Evolutionary conservation across 768 basidiomycete genomes (phyloP), one percentile per base, ranked within the genome.

Genomic region (Auricularia auricula-judae): DNA sequence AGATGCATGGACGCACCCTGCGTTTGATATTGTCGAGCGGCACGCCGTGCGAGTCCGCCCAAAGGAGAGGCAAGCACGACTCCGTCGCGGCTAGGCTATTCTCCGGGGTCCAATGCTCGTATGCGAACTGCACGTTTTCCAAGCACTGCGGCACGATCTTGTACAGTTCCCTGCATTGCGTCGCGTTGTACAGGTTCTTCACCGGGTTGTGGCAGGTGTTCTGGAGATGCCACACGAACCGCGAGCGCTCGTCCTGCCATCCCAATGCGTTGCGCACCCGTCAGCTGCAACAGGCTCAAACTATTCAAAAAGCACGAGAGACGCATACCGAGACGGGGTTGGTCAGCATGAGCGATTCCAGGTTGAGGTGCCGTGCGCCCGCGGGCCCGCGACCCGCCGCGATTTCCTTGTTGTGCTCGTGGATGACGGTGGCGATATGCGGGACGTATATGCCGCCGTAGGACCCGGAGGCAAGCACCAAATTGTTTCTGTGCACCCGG

Each of bases 371-470:
- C 7, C 66, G 62, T 8, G 70, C 68, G 21, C 69, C 71, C n/a
- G 67, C 65, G 3, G 62, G 62, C 3, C 70, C 70, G 5, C 62
- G 64, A 4, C 71, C 69, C 2, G 34, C 56, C 1, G 65, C 70
- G 23, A 75, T 36, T 14, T 68, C 70, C 11, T 66, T 66, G 66
- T 77, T 77, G 36, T 73, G 68, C 65, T 71, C 70, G 63, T 76
- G 71, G 18, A 77, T 75, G 12, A 74, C 75, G 16, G 73, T 73
- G 1, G 74, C 76, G 43, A 77, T 77, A 62, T 76, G 68, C 3
- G 76, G 74, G 7, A 75, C 66, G 61, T 76, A 77, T 4, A 72
- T 67, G 0, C 76, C 75, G 47, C 76, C 76, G 65, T 76, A 77
- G 3, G 74, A 75, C 4, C 76, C 76, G 8, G 73, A 67, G 7